Evolutionary conservation across 768 basidiomycete genomes (phyloP).

Genomic region (Serendipita sp.): DNA sequence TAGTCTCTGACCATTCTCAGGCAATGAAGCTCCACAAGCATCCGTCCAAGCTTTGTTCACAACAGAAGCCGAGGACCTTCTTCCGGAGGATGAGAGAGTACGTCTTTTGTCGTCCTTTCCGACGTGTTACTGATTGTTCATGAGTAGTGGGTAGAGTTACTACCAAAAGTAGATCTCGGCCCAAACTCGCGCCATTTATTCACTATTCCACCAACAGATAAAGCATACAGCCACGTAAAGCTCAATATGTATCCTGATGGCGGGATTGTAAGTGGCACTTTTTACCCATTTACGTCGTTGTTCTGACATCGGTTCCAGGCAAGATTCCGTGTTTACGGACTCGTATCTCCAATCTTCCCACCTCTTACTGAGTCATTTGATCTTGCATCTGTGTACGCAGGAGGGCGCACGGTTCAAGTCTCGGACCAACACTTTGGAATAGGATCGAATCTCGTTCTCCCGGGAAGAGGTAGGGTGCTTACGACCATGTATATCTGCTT

Average conservation of each 20-base stretch:
- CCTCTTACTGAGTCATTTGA: constrained; percentile 40
- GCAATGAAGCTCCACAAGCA: constrained; percentile 73
- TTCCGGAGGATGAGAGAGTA: constrained; percentile 37
- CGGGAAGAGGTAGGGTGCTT: constrained; percentile 49
- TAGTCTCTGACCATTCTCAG: constrained; percentile 21
- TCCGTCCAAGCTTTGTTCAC: constrained; percentile 41
- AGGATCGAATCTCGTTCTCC: constrained; percentile 78
- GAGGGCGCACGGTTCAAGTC: constrained; percentile 64
- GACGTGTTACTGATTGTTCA: neutral
- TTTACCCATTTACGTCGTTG: constrained; percentile 7
- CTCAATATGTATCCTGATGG: constrained; percentile 95
- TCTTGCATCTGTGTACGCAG: constrained; percentile 78
- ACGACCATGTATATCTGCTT: neutral
- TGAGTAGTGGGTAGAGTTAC: constrained; percentile 59
- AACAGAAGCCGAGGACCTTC: constrained; percentile 19
- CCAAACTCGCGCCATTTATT: constrained; percentile 85
- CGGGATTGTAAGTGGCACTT: constrained; percentile 55
- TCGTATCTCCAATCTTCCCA: constrained; percentile 51
- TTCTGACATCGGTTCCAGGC: constrained; percentile 32
- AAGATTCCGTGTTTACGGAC: constrained; percentile 81
- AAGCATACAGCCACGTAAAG: constrained; percentile 59
- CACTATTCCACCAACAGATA: constrained; percentile 36
- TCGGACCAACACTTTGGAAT: constrained; percentile 94
- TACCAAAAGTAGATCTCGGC: constrained; percentile 59
- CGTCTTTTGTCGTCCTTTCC: constrained; percentile 13